phyloP scores from a whole-genome alignment of 768 basidiomycete species.

The Mycena olivaceomarginata region DNA sequence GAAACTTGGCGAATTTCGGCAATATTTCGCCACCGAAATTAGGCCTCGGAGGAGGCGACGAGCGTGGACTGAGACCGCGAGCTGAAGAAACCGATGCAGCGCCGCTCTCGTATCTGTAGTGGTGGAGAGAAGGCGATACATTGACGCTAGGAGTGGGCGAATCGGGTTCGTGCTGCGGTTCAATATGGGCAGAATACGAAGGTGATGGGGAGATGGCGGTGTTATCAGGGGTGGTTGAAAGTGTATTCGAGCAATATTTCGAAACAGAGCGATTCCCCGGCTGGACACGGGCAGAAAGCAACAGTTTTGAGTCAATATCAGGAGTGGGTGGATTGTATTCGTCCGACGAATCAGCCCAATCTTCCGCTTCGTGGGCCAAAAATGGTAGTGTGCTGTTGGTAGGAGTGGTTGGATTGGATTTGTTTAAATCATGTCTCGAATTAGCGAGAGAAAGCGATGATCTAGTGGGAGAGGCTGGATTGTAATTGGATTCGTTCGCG shows the following conservation, averaged over 20 bases:
- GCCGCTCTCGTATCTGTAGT: neutral
- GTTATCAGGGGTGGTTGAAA: neutral
- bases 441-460: neutral
- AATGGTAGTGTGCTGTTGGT: neutral
- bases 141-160: neutral
- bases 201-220: too few species aligned
- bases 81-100: neutral
- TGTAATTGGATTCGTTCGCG: neutral
- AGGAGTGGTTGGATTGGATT: slow-evolving; percentile 2
- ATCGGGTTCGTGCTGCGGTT: neutral
- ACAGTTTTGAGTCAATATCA: neutral
- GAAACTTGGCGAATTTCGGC: slow-evolving; percentile 26
- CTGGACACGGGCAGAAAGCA: neutral
- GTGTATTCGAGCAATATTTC: neutral
- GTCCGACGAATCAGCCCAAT: neutral
- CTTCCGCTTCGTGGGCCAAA: neutral
- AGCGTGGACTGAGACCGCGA: neutral
- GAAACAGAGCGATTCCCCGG: neutral
- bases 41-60: neutral
- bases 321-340: slow-evolving; percentile 20
- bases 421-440: neutral
- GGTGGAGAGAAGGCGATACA: neutral
- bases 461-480: neutral
- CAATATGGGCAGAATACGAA: neutral
- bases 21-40: neutral